A percentile compares a stretch with the other conserved stretches of the same genome.
Conservation (phyloP, 192 early-diverging fungal species). For the Umbelopsis sp. region DNA sequence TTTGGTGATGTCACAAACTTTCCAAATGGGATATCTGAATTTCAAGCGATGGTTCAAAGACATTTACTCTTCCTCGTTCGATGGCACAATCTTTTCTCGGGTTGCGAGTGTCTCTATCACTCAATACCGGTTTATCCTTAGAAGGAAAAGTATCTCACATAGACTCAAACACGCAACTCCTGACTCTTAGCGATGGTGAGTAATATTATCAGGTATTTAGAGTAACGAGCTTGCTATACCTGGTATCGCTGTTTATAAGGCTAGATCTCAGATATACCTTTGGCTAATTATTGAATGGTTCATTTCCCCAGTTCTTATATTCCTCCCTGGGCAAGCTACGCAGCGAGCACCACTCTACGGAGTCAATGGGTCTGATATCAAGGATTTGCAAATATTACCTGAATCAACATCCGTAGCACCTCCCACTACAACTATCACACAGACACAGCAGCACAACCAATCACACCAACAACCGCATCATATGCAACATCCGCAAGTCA, state of each 20-base stretch:
- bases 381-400: conserved; percentile 62
- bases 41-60: no score
- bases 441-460: conserved; percentile 19
- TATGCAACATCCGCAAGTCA: neutral
- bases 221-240: neutral
- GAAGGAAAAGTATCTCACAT: conserved; percentile 65
- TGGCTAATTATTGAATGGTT: neutral
- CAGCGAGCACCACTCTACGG: conserved; percentile 47
- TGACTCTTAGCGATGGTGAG: conserved; percentile 66
- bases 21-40: no score
- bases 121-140: conserved; percentile 53
- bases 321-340: conserved; percentile 41
- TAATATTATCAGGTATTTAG: neutral
- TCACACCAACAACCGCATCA: conserved; percentile 30
- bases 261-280: neutral
- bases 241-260: neutral
- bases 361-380: conserved; percentile 66
- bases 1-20: no score
- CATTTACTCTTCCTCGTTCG: neutral
- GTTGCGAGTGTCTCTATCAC: conserved; percentile 52
- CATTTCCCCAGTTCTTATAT: conserved; percentile 26
- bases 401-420: conserved; percentile 28
- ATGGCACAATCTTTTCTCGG: conserved; percentile 65
- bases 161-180: conserved; percentile 58
- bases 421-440: conserved; percentile 8